Conservation (phyloP, 306 rosid species). For the Inga laurina region DNA sequence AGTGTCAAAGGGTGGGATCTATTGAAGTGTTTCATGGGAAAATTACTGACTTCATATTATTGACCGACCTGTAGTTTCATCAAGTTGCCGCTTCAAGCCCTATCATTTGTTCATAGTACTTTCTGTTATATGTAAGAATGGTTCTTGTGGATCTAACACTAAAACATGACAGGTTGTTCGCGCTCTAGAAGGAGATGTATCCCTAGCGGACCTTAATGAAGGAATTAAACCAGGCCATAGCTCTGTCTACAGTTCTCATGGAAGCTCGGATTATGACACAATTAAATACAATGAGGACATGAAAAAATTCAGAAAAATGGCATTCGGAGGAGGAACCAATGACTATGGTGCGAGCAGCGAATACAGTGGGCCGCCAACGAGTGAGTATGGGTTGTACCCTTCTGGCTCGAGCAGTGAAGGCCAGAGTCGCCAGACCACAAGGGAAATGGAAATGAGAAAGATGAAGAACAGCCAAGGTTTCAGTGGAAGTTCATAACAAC, state of each 20-base stretch:
- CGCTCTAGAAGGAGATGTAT: constrained; percentile 70
- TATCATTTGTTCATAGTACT: not conserved
- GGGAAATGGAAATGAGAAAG: constrained; percentile 62
- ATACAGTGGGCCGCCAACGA: constrained; percentile 57
- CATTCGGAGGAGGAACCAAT: constrained; percentile 54
- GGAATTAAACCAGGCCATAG: constrained; percentile 63
- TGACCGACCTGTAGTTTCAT: not conserved
- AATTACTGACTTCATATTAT: not conserved
- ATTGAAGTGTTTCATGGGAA: not conserved
- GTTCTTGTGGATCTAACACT: not conserved
- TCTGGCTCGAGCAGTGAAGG: constrained; percentile 74
- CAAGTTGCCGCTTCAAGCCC: not conserved
- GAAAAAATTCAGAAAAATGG: constrained; percentile 68
- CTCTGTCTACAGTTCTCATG: constrained; percentile 55
- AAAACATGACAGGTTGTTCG: constrained; percentile 58
- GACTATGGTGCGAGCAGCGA: constrained; percentile 67
- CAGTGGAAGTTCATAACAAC: constrained; percentile 45
- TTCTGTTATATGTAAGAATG: not conserved
- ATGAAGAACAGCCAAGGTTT: constrained; percentile 49
- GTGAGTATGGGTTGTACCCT: constrained; percentile 66
- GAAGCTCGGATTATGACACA: constrained; percentile 72
- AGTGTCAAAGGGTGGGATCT: too few species aligned
- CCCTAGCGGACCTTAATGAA: constrained; percentile 65
- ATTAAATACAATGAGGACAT: constrained; percentile 70
- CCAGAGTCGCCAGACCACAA: constrained; percentile 59